Evolutionary conservation across 1,284 basidiomycete species (phyloP).

Genomic region (Ganoderma meredithae): DNA sequence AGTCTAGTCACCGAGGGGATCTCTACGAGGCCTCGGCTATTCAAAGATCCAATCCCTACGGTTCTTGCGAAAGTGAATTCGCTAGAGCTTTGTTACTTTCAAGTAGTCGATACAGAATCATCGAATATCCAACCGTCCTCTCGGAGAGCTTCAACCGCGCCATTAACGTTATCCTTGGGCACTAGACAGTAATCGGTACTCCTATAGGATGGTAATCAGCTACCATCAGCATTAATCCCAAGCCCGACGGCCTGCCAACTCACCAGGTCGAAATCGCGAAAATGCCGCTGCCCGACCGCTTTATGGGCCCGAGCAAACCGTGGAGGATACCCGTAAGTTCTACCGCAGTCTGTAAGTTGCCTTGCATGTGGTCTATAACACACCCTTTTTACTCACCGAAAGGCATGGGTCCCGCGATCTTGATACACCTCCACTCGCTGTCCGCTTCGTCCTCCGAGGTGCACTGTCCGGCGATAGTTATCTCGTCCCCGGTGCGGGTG

Average conservation of each 20-base stretch:
- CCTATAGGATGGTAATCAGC: constrained; percentile 44
- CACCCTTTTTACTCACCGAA: constrained; percentile 53
- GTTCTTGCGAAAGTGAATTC: no score
- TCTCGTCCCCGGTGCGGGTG: constrained; percentile 65
- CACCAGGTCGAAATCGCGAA: constrained; percentile 79
- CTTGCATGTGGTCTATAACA: background rate
- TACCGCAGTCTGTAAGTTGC: constrained; percentile 31
- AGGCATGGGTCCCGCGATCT: constrained; percentile 71
- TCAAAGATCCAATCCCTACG: no score
- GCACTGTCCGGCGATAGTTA: constrained; percentile 63
- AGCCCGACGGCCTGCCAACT: constrained; percentile 25
- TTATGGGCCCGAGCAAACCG: constrained; percentile 63
- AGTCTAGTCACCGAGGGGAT: no score
- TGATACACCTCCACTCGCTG: constrained; percentile 64
- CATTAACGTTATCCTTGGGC: constrained; percentile 49
- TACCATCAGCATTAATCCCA: background rate
- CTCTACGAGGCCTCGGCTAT: no score
- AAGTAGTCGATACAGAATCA: background rate
- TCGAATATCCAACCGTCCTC: constrained; percentile 55
- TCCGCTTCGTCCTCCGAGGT: constrained; percentile 35
- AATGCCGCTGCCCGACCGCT: constrained; percentile 59
- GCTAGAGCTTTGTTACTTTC: background rate
- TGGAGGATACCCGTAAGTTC: constrained; percentile 67
- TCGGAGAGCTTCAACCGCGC: constrained; percentile 51
- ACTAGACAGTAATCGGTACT: constrained; percentile 71